Evolutionary conservation across 2,329 filamentous ascomycete genomes (phyloP).

Genomic region (Didymosphaeria variabile): DNA sequence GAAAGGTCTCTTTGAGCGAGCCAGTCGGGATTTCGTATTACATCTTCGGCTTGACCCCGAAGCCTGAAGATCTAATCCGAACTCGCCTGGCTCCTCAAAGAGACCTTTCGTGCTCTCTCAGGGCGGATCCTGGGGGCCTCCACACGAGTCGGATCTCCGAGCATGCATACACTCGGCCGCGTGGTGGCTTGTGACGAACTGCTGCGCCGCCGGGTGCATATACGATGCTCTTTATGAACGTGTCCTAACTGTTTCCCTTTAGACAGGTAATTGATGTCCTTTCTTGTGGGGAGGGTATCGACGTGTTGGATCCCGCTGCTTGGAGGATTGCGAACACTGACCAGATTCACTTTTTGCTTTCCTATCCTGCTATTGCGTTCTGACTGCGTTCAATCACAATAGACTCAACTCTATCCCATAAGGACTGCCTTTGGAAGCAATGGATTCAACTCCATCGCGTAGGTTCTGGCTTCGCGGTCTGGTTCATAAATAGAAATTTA

Average conservation of each 20-base stretch:
- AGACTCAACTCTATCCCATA: background rate
- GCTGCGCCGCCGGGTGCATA: background rate
- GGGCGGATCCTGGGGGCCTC: background rate
- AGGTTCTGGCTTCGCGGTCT: background rate
- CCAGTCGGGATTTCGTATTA: background rate
- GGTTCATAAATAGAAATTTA: background rate
- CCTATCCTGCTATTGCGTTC: background rate
- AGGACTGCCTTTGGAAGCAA: background rate
- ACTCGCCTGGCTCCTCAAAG: background rate
- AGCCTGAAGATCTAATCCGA: background rate
- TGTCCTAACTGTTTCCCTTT: background rate
- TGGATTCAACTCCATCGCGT: background rate
- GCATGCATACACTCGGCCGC: background rate
- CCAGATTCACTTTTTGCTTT: background rate
- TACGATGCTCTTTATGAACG: background rate
- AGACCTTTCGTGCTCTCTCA: background rate
- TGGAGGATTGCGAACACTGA: background rate
- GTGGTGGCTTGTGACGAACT: background rate
- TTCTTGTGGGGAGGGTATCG: background rate
- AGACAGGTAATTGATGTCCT: background rate
- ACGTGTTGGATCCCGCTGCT: background rate
- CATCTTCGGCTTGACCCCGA: background rate
- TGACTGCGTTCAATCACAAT: background rate
- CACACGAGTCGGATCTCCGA: constrained; percentile 1
- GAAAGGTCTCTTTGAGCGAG: background rate